Evolutionary conservation across 2,329 filamentous ascomycete species (phyloP).

Genomic region (Stagonosporopsis vannaccii): DNA sequence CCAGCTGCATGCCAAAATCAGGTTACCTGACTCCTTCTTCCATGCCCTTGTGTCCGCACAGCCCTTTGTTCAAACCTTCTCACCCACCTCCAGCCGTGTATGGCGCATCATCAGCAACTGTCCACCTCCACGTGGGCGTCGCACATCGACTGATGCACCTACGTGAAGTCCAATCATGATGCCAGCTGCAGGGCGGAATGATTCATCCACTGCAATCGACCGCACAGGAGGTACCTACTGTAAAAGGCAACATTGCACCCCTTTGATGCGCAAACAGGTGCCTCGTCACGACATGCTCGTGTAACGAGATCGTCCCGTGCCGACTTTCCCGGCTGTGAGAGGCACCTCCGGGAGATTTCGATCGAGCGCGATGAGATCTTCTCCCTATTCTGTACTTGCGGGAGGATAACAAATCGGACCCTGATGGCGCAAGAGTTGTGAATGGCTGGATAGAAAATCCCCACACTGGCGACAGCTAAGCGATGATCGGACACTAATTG

Average conservation of each 20-base stretch:
- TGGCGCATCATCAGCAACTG: not conserved
- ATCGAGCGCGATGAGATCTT: not conserved
- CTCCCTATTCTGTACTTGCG: not conserved
- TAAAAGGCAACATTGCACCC: not conserved
- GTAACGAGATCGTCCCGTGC: not conserved
- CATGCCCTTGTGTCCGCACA: not conserved
- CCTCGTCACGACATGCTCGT: not conserved
- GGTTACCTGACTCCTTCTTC: not conserved
- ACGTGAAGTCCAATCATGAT: not conserved
- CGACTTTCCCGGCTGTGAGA: not conserved
- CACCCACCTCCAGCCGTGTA: not conserved
- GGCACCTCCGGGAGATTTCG: not conserved
- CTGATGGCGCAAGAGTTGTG: not conserved
- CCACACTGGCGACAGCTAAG: not conserved
- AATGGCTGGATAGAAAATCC: not conserved
- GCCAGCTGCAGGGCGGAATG: not conserved
- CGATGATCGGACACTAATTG: not conserved
- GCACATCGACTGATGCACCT: not conserved
- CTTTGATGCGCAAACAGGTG: not conserved
- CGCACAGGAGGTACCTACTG: not conserved
- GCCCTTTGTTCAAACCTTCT: not conserved
- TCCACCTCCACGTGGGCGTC: not conserved
- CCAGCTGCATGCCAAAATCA: not conserved
- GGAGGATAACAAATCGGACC: not conserved
- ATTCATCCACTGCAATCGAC: constrained; percentile 10